Percentiles rank a stretch among this genome's conserved stretches.
Evolutionary conservation across 805 yeast species (phyloP).

Genomic region (Priceomyces haplophilus): DNA sequence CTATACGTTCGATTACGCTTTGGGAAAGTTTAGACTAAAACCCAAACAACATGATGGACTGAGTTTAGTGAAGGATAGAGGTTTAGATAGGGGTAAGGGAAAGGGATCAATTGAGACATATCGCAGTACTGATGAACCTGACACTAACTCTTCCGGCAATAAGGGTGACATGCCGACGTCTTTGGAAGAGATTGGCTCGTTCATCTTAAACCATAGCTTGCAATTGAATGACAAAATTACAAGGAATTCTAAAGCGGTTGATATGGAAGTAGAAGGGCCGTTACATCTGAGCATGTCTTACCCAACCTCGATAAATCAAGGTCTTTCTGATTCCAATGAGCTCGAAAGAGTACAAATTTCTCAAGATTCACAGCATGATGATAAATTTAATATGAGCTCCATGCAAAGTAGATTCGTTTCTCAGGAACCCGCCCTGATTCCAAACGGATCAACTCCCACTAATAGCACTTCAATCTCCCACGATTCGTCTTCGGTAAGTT

Average conservation of each 20-base stretch:
- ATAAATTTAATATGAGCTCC: too few species aligned
- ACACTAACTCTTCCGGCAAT: not conserved
- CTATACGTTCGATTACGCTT: constrained; percentile 7
- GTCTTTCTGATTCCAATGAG: too few species aligned
- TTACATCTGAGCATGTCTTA: too few species aligned
- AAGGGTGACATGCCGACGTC: constrained; percentile 20
- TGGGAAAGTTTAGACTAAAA: not conserved
- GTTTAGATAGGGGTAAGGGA: not conserved
- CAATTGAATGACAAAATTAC: constrained; percentile 16
- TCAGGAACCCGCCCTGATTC: too few species aligned
- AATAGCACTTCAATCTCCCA: not conserved
- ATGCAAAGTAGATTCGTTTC: too few species aligned
- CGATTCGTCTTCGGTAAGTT: not conserved
- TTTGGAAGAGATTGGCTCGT: constrained; percentile 36
- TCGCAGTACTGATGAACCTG: too few species aligned
- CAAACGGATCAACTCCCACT: too few species aligned
- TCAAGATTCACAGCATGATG: too few species aligned
- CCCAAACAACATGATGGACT: constrained; percentile 1
- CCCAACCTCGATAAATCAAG: too few species aligned
- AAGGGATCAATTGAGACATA: not conserved
- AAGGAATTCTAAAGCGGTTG: not conserved
- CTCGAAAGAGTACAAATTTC: too few species aligned
- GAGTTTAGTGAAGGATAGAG: not conserved
- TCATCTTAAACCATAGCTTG: constrained; percentile 33
- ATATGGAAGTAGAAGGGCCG: too few species aligned